These are phyloP conservation scores for Arthrocladium fulminans DNA, from an alignment of 2,329 filamentous ascomycete genomes.

Conservation along the genomic window DNA sequence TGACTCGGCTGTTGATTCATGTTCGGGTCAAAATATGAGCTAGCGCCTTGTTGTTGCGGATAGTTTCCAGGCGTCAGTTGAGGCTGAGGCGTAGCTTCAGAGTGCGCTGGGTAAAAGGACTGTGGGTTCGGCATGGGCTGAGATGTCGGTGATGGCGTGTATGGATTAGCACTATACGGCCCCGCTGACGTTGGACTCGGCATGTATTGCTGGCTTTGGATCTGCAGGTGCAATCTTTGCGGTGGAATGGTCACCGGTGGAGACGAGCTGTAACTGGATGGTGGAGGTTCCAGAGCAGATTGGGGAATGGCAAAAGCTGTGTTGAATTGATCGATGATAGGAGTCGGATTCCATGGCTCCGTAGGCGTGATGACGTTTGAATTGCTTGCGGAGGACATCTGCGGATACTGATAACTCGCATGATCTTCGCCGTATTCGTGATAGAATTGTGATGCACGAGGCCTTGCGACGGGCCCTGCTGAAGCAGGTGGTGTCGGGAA, in stretches of 20 bases:
- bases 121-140: conserved; percentile 21
- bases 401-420: conserved; percentile 41
- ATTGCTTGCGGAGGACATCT: conserved; percentile 58
- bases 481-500: conserved; percentile 63
- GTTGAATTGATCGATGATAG: conserved; percentile 84
- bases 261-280: conserved; percentile 17
- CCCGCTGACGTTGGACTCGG: conserved; percentile 2
- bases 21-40: conserved; percentile 13
- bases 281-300: conserved; percentile 24
- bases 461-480: conserved; percentile 62
- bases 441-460: conserved; percentile 54
- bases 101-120: conserved; percentile 7
- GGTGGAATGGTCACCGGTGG: conserved; percentile 10
- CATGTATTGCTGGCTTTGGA: conserved; percentile 2
- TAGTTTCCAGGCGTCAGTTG: conserved; percentile 4
- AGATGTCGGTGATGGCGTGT: conserved; percentile 9
- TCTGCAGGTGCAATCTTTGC: neutral
- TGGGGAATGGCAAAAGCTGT: conserved; percentile 74
- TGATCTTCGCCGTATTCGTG: conserved; percentile 35
- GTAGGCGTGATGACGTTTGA: neutral
- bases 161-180: conserved; percentile 1
- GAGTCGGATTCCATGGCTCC: conserved; percentile 72
- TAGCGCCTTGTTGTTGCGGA: conserved; percentile 3
- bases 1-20: conserved; percentile 24
- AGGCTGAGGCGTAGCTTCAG: conserved; percentile 6